Evolutionary conservation across 192 early-diverging fungal genomes (phyloP), one percentile per base, ranked within the genome.

Genomic region (Entrophospora sp.): DNA sequence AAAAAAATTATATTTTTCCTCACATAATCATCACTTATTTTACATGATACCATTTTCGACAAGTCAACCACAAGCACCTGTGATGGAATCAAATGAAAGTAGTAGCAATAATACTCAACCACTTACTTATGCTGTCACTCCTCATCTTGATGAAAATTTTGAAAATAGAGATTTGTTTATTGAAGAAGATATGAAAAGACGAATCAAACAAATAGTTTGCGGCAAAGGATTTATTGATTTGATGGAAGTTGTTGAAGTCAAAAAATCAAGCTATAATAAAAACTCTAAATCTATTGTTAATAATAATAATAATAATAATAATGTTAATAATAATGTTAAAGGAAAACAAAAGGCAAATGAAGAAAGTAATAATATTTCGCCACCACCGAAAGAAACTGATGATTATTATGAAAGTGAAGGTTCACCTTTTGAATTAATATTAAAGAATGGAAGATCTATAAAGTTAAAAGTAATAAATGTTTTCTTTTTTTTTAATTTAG

Each of bases 1-100:
- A 16, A 38, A 67, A 44, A 34, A 71, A 30, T 62, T 76, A 5
- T 76, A 76, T 28, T 53, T 76, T 42, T 68, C 74, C 16, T 65
- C 70, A n/a, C 74, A 76, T 52, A 71, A 76, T 66, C 52, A 76
- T 35, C 52, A 71, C 48, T 31, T 76, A 13, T 64, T 76, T n/a
- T 76, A 71, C 27, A 63, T 70, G 4, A 37, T 70, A 12, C 71
- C 70, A 9, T 67, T 56, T 12, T 12, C 48, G 28, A 43, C 71
- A 9, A 68, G 68, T 56, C 69, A 66, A n/a, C 74, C 74, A 8
- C 53, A 42, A 8, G 67, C 69, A 66, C 60, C 55, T n/a, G 48
- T 66, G 18, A 52, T 68, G 3, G 1, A n/a, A 3, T 20, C 32
- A 56, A 16, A 13, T 34, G 28, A 56, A 22, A 12, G 30, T 3